phyloP scores from a whole-genome alignment of 768 basidiomycete genomes.

The Terana coerulea region DNA sequence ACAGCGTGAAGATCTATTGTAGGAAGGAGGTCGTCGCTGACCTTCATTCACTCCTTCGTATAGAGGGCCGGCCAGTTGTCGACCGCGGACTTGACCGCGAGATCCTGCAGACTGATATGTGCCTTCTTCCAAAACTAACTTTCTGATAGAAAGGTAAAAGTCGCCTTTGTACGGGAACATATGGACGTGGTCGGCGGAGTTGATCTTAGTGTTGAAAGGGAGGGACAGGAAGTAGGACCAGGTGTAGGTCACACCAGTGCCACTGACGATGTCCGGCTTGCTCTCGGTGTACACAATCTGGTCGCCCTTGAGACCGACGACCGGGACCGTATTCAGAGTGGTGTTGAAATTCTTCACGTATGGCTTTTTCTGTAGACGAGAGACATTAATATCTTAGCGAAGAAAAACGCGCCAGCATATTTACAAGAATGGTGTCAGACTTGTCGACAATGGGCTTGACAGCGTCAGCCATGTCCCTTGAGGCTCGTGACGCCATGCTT shows the following conservation, averaged over 20 bases:
- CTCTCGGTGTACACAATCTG: background rate
- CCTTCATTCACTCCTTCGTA: background rate
- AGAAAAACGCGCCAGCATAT: background rate
- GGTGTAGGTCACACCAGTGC: background rate
- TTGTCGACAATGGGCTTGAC: background rate
- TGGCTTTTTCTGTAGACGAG: background rate
- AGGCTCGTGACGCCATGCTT: background rate
- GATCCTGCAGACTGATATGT: background rate
- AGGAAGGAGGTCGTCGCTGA: background rate
- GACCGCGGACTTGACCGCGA: background rate
- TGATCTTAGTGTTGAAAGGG: background rate
- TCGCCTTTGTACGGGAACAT: background rate
- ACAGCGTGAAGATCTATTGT: background rate
- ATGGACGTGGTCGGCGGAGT: background rate
- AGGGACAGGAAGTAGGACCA: background rate
- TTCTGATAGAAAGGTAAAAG: background rate
- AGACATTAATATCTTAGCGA: background rate
- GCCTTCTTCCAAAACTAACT: background rate
- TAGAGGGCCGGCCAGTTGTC: background rate
- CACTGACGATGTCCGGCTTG: background rate
- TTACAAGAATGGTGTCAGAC: background rate
- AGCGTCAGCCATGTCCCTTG: background rate
- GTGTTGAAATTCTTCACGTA: background rate
- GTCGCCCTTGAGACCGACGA: background rate
- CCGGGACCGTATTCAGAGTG: background rate